Base-by-base conservation (phyloP, 2,329 filamentous ascomycete genomes). In the Aspergillus unguis region DNA sequence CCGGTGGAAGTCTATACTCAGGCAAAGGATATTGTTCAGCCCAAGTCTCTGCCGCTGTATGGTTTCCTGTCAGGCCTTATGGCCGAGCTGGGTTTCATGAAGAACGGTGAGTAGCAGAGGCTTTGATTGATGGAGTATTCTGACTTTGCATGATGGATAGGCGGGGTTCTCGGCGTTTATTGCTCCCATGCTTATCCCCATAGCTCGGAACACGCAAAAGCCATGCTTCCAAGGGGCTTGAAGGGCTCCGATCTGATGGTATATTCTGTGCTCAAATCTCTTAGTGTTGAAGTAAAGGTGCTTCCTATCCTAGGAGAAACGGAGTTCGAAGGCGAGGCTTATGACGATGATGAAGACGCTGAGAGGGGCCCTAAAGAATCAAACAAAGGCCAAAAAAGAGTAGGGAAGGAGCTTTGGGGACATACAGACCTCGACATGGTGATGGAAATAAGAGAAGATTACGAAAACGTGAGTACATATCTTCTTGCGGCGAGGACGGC, bases 101-200 rank as follows among this genome's bases (percentile, higher is more conserved):
- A 55, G 29, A 38, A 71, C 37, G 71, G 71, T 72, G 62, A 2
- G 25, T 43, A 27, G 4, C n/a, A 41, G 10, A 41, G 17, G 2
- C n/a, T 27, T 11, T 23, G 6, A 47, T 23, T 7, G n/a, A 25
- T n/a, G 8, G n/a, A n/a, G 10, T 3, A 44, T 17, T 6, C 42
- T 32, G 9, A 41, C 36, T 23, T 31, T 42, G n/a, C 5, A 25
- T 44, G 27, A 23, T 9, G 6, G 17, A 17, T 44, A 76, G 77
- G 77, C 4, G 74, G 77, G 0, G 58, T 59, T 2, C 50, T 81
- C 0, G 79, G 77, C 0, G 70, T 78, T 29, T 71, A 63, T 46
- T 80, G 76, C 53, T 69, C 70, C 3, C 77, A 82, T 48, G 67
- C 70, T 0, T 82, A 82, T 56, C 67, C 77, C 0, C 76, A 81